Conservation (phyloP, 2,329 filamentous ascomycete species). For the Apiospora pterosperma region DNA sequence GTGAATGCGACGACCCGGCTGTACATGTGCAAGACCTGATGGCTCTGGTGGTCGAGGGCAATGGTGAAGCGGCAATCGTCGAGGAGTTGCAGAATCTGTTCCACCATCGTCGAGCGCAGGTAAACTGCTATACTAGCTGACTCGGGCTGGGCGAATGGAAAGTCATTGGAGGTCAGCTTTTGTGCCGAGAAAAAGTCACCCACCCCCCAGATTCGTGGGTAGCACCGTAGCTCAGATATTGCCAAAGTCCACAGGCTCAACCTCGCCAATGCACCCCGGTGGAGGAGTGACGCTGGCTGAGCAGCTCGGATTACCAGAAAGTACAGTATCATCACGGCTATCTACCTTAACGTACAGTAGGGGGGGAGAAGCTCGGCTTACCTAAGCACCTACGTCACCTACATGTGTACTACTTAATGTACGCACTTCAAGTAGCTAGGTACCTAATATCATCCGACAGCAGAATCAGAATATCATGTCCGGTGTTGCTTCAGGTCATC, state of each 20-base stretch:
- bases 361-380: neutral
- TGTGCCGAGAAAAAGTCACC: neutral
- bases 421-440: too few relatives aligned
- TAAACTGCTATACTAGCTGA: too few relatives aligned
- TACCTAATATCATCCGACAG: too few relatives aligned
- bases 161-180: neutral
- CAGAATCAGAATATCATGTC: slow-evolving; percentile 38
- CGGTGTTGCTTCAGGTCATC: slow-evolving; percentile 64
- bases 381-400: neutral
- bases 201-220: neutral
- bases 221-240: slow-evolving; percentile 3
- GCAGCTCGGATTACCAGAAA: slow-evolving; percentile 28
- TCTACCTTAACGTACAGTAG: neutral
- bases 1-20: too few relatives aligned
- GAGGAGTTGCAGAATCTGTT: too few relatives aligned
- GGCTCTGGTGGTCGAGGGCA: too few relatives aligned
- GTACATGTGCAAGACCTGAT: too few relatives aligned
- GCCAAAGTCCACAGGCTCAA: slow-evolving; percentile 6
- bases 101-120: neutral
- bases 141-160: too few relatives aligned
- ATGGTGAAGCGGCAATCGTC: too few relatives aligned
- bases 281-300: slow-evolving; percentile 20
- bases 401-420: neutral
- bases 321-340: slow-evolving; percentile 24
- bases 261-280: neutral